These are phyloP conservation scores for Pseudomassariella vexata DNA, from an alignment of 2,329 filamentous ascomycete species.

Conservation along the genomic window DNA sequence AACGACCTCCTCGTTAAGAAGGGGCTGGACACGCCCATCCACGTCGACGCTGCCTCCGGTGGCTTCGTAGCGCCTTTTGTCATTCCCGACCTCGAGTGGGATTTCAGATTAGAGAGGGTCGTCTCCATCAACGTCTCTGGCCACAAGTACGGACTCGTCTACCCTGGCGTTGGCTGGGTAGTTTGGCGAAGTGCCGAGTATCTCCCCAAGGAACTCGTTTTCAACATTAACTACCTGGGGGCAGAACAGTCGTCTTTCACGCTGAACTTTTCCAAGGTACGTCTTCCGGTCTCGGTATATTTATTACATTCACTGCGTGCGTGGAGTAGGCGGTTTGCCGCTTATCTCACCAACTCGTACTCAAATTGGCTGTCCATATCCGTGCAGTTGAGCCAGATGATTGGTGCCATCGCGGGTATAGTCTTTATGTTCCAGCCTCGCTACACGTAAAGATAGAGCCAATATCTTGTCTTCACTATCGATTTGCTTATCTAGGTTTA, in stretches of 20 bases:
- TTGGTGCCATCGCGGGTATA: too few relatives aligned
- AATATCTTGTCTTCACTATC: too few relatives aligned
- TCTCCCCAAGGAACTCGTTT: conserved; percentile 86
- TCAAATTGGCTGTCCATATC: too few relatives aligned
- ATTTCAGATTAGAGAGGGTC: conserved; percentile 84
- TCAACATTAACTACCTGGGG: conserved; percentile 98
- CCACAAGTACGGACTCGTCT: conserved; percentile 74
- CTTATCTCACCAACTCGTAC: too few relatives aligned
- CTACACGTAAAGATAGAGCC: too few relatives aligned
- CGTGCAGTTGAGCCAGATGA: too few relatives aligned
- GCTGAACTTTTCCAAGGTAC: conserved; percentile 95
- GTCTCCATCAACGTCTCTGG: conserved; percentile 92
- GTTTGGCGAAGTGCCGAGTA: conserved; percentile 81
- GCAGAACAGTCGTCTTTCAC: conserved; percentile 95
- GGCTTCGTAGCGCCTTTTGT: conserved; percentile 94
- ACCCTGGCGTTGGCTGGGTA: conserved; percentile 92
- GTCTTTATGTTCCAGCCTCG: too few relatives aligned
- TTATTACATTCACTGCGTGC: too few relatives aligned
- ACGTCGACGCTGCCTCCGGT: conserved; percentile 88
- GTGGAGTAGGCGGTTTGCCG: too few relatives aligned
- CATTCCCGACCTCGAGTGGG: conserved; percentile 78
- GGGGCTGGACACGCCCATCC: conserved; percentile 76
- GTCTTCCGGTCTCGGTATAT: too few relatives aligned
- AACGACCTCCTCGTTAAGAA: conserved; percentile 78
- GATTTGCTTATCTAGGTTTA: too few relatives aligned